These are phyloP conservation scores for Haplographium delicatum DNA, from an alignment of 495 filamentous ascomycete genomes.

Conservation along the genomic window DNA sequence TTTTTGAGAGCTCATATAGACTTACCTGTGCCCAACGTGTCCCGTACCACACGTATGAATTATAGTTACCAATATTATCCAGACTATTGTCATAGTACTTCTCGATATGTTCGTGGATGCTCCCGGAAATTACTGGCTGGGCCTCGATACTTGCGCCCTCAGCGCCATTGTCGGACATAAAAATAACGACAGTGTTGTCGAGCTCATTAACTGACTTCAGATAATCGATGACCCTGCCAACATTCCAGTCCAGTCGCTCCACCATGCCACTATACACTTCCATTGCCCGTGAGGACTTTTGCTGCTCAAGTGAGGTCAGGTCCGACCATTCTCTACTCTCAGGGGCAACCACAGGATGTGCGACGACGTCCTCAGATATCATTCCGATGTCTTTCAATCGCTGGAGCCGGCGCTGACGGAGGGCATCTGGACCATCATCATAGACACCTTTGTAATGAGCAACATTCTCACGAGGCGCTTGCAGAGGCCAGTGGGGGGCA, in stretches of 20 bases:
- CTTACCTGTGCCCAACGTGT: conserved; percentile 60
- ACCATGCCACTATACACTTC: conserved; percentile 61
- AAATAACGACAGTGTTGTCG: conserved; percentile 59
- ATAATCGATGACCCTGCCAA: conserved; percentile 55
- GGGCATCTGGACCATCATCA: neutral
- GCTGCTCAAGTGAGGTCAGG: conserved; percentile 43
- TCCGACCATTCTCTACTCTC: conserved; percentile 43
- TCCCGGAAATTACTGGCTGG: conserved; percentile 43
- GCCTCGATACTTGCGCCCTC: conserved; percentile 59
- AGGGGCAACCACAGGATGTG: conserved; percentile 37
- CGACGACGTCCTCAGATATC: conserved; percentile 32
- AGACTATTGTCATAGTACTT: conserved; percentile 61
- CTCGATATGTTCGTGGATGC: conserved; percentile 46
- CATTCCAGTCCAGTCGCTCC: conserved; percentile 56
- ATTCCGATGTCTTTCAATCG: neutral
- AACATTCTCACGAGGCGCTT: neutral
- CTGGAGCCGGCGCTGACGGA: neutral
- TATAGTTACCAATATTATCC: conserved; percentile 54
- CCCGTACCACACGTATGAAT: conserved; percentile 63
- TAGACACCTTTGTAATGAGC: neutral
- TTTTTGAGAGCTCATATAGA: too few relatives aligned
- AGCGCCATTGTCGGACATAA: conserved; percentile 62
- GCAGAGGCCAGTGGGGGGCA: too few relatives aligned
- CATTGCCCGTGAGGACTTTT: conserved; percentile 50
- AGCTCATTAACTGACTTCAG: conserved; percentile 51